Evolutionary conservation across 202 grass and related monocot species (phyloP), one percentile per base, ranked within the genome.

Genomic region (Schoenoplectus tabernaemontani): DNA sequence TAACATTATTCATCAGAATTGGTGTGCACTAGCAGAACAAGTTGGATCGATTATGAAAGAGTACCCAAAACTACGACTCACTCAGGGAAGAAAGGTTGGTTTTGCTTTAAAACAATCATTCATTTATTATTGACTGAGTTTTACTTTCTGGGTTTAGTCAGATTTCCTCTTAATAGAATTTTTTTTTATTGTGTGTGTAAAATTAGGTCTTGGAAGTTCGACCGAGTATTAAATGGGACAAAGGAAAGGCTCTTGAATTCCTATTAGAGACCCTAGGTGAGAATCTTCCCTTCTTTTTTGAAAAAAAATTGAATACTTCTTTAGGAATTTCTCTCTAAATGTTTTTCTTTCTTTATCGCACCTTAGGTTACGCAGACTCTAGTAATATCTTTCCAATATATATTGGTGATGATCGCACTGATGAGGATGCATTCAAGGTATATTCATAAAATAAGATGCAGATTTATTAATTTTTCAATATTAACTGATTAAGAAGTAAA

Each of bases 401-500:
- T 83, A 84, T 94, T 47, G 91, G 91, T 23, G 91, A 94, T 78
- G 91, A 93, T 86, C 88, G 88, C 75, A 93, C 91, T 30, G 91
- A 93, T 72, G 91, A 93, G 83, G 91, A 94, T 86, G 91, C 91
- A 0, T 96, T 96, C 83, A 88, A 82, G 70, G 93, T 96, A 86
- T 11, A 53, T 75, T 75, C 12, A 34, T 54, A 34, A 53, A 53
- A n/a, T 34, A 53, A 10, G 44, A 36, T 15, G 24, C 16, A 36
- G 12, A 19, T 54, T 51, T 34, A 5, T 51, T 53, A 4, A 53
- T 75, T 2, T 75, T 51, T 74, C 15, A 33, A 9, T 33, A 74
- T 19, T 19, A n/a, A 34, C 2, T 53, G 46, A 74, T 6, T 32
- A 10, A 15, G 19, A 22, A 28, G n/a, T 50, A 72, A 72, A 48